Conservation (phyloP, 768 basidiomycete species). For the Russula emetica region DNA sequence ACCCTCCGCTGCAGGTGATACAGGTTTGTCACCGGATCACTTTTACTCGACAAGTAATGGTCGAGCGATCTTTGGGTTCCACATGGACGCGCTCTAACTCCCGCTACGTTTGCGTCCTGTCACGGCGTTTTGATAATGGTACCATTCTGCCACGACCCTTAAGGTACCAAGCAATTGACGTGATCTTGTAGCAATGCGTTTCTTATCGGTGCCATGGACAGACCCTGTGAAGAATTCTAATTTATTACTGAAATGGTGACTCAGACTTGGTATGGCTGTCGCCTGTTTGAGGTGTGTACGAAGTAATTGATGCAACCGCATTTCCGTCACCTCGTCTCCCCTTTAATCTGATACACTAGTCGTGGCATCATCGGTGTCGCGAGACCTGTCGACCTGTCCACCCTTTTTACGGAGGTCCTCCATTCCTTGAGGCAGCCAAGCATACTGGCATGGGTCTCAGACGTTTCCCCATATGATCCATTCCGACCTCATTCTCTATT, state of each 20-base stretch:
- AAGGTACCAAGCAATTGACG: neutral
- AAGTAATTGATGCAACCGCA: neutral
- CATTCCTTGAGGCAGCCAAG: neutral
- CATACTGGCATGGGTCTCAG: neutral
- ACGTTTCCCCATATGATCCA: neutral
- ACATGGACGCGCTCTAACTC: neutral
- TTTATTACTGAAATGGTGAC: neutral
- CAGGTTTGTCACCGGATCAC: neutral
- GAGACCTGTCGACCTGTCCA: neutral
- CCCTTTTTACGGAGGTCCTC: neutral
- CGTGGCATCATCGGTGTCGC: neutral
- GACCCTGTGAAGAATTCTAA: neutral
- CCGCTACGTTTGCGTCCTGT: neutral
- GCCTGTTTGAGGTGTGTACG: neutral
- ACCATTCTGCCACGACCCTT: neutral
- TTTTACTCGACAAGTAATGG: neutral
- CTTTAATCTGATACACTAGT: neutral
- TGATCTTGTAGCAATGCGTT: neutral
- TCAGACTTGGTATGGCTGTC: neutral
- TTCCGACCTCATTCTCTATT: neutral
- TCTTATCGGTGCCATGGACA: slow-evolving; percentile 2
- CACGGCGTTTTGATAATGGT: neutral
- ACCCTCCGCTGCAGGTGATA: neutral
- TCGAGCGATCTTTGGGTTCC: neutral
- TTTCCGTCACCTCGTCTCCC: neutral